These are phyloP conservation scores for Candida glucosophila DNA, from an alignment of 1,139 yeast genomes.

Conservation along the genomic window DNA sequence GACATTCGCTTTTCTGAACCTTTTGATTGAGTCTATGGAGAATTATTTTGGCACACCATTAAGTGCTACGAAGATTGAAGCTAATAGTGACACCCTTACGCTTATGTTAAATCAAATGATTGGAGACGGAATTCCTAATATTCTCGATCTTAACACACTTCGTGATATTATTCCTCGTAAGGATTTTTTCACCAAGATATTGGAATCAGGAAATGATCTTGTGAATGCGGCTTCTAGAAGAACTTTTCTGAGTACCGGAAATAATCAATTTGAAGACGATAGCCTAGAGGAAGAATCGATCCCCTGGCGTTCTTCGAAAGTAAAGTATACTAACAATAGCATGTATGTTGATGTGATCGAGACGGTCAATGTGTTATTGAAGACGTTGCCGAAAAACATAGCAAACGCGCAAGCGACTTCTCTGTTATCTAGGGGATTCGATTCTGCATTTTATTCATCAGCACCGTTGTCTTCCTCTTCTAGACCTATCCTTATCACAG, in stretches of 20 bases:
- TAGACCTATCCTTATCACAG: slow-evolving; percentile 36
- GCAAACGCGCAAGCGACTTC: slow-evolving; percentile 3
- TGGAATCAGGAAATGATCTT: slow-evolving; percentile 25
- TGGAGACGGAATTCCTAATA: slow-evolving; percentile 67
- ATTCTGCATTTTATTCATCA: slow-evolving; percentile 32
- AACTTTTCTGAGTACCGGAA: slow-evolving; percentile 6
- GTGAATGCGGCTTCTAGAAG: slow-evolving; percentile 16
- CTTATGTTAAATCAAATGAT: slow-evolving; percentile 48
- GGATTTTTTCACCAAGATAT: slow-evolving; percentile 28
- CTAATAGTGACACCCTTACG: slow-evolving; percentile 58
- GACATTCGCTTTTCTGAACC: slow-evolving; percentile 47
- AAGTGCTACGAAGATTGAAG: slow-evolving; percentile 48
- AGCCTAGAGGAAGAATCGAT: slow-evolving; percentile 13
- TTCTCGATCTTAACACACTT: slow-evolving; percentile 64
- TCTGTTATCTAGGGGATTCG: slow-evolving; percentile 13
- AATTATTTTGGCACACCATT: slow-evolving; percentile 56
- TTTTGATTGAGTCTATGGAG: slow-evolving; percentile 43
- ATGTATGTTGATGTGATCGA: slow-evolving; percentile 74
- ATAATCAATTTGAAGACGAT: slow-evolving; percentile 2
- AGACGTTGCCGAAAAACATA: slow-evolving; percentile 12
- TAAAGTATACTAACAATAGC: slow-evolving; percentile 66
- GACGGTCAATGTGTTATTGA: slow-evolving; percentile 38
- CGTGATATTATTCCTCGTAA: slow-evolving; percentile 63
- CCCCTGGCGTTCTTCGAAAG: slow-evolving; percentile 71
- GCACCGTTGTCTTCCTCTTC: slow-evolving; percentile 9